Evolutionary conservation across 192 early-diverging fungal species (phyloP), one percentile per base, ranked within the genome.

Genomic region (Coemansia sp.): DNA sequence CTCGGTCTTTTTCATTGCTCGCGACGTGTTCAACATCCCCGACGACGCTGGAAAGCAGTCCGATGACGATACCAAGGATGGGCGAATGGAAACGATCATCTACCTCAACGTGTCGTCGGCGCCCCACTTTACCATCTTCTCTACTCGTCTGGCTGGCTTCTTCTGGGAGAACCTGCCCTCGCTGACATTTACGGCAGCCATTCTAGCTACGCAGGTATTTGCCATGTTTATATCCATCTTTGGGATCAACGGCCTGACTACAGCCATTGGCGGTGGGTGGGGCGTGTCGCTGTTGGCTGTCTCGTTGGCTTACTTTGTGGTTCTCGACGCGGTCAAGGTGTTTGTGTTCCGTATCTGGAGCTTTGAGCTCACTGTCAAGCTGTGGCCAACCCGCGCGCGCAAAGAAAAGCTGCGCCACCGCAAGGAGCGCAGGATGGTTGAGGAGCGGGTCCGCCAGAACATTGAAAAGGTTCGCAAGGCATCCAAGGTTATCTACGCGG

Each of bases 101-200:
- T 95, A 96, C 77, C 86, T 96, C 38, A 89, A 96, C 63, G 92
- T 96, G 61, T 94, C 93, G 16, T 93, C 91, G 14, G 88, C 85
- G 60, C 92, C 92, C 39, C 94, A 96, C 77, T 96, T 96, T 78
- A 93, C 94, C 33, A 96, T 96, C 65, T 96, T 96, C 82, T 95
- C 93, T 13, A 95, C 95, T 21, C 88, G 94, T 70, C 73, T 95
- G 6, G 83, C 88, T 26, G 89, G 90, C 42, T 94, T 87, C 76
- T 94, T 92, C 77, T 97, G 91, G 90, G 87, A 93, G 71, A 91
- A 91, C 67, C 80, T 87, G 74, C 95, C 95, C 6, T 87, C 86
- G 50, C 84, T 82, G 68, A 84, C 87, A 21, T 97, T 97, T 74
- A 86, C 90, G 9, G 76, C 86, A 13, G 92, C 90, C 45, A 89